Base-by-base conservation (phyloP, 345 rosid genomes). In the Arabis hirsuta region DNA sequence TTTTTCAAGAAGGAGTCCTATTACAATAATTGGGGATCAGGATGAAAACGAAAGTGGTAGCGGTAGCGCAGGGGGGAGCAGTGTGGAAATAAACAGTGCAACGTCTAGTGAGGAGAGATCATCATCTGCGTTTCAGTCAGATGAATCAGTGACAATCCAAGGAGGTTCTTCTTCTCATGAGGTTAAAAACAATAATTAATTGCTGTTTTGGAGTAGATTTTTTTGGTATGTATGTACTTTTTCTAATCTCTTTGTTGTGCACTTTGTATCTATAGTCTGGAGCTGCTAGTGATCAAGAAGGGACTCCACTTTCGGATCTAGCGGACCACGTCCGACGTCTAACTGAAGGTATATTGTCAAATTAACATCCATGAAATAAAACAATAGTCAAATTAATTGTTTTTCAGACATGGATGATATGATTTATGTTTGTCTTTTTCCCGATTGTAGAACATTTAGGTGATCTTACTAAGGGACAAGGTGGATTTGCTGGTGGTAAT, bases 201-300 rank as follows among this genome's bases (percentile, higher is more conserved):
- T 19, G 47, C 32, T 57, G 62, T 2, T 36, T 36, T 36, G 42
- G 39, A 14, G 3, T n/a, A 32, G 24, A n/a, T 1, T 3, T 11
- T 56, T 57, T 58, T 3, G 63, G 46, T 12, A 19, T 57, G 3
- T 36, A 36, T 36, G 10, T 6, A 19, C 26, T 0, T 14, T 46
- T 39, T 10, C 24, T 42, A 45, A 69, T 22, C 14, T 36, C 4
- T 36, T 16, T 47, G 2, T 36, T 58, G 46, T 69, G 64, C 2
- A 57, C 6, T 70, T 70, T 69, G 50, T 43, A 31, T 51, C 24
- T 71, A 52, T 52, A 71, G 68, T 38, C 32, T 27, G 45, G 10
- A 60, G 52, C 31, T 29, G 42, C 7, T 29, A 29, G 16, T 71
- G 31, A 8, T 24, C 5, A 47, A 24, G 19, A 60, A 36, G 58